Percentiles rank a stretch among this genome's conserved stretches.
These are phyloP conservation scores for Hyaloperonospora brassicae DNA, from an alignment of 352 stramenopile species.

Conservation along the genomic window DNA sequence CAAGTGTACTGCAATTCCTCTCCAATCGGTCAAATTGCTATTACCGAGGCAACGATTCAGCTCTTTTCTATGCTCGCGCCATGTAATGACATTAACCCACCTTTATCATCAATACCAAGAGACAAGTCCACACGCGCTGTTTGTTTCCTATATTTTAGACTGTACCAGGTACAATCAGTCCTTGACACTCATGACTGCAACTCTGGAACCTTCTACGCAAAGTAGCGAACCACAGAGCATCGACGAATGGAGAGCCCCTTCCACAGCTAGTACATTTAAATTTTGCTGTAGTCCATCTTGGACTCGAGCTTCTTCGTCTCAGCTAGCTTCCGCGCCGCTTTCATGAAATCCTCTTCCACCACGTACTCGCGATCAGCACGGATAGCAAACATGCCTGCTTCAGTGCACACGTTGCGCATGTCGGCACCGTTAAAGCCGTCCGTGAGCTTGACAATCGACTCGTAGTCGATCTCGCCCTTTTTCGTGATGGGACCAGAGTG, in stretches of 20 bases:
- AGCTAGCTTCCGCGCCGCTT: slow-evolving; percentile 97
- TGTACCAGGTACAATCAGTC: slow-evolving; percentile 8
- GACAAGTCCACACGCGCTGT: slow-evolving; percentile 16
- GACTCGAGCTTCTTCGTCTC: slow-evolving; percentile 99
- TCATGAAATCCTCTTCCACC: slow-evolving; percentile 99
- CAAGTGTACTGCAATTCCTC: too few species aligned
- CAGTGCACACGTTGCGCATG: slow-evolving; percentile 98
- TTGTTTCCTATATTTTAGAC: slow-evolving; percentile 25
- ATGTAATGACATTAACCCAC: too few species aligned
- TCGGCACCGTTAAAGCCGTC: slow-evolving; percentile 99
- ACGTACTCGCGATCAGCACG: slow-evolving; percentile 97
- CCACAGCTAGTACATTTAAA: slow-evolving; percentile 65
- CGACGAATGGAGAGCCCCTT: background rate
- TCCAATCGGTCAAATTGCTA: too few species aligned
- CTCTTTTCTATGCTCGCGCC: too few species aligned
- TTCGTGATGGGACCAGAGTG: slow-evolving; percentile 97
- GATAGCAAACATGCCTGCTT: slow-evolving; percentile 97
- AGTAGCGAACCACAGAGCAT: slow-evolving; percentile 8
- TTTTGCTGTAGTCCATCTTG: slow-evolving; percentile 99
- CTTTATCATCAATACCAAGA: slow-evolving; percentile 5
- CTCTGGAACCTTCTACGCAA: slow-evolving; percentile 4
- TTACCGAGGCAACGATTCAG: too few species aligned
- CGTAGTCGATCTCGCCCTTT: slow-evolving; percentile 98
- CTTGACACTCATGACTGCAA: slow-evolving; percentile 6
- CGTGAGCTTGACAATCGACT: slow-evolving; percentile 98